These are phyloP conservation scores for Didymella glomerata DNA, from an alignment of 2,329 filamentous ascomycete genomes.

Conservation along the genomic window DNA sequence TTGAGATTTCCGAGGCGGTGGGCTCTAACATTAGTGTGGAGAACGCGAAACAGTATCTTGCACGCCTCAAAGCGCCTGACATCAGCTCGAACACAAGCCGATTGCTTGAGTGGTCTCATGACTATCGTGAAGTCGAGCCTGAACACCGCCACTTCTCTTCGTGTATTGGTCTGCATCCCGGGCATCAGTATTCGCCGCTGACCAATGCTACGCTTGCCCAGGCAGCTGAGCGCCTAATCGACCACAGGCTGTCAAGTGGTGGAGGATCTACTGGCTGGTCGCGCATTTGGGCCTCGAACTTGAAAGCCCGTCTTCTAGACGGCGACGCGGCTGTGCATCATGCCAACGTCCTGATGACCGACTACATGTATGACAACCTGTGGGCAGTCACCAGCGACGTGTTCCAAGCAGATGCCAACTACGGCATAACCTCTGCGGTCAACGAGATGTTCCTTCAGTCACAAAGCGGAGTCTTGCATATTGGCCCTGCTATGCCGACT, in stretches of 20 bases:
- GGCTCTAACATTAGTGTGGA: not conserved
- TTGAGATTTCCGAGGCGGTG: not conserved
- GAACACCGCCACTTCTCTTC: not conserved
- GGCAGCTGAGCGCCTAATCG: not conserved
- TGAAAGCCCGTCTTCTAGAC: not conserved
- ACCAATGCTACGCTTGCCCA: not conserved
- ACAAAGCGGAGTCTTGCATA: not conserved
- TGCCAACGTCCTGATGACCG: not conserved
- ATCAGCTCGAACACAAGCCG: not conserved
- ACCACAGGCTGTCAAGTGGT: not conserved
- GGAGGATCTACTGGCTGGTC: not conserved
- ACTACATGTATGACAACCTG: constrained; percentile 1
- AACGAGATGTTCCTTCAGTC: constrained; percentile 1
- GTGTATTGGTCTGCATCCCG: not conserved
- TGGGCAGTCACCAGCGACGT: not conserved
- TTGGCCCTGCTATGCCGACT: not conserved
- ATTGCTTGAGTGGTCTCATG: not conserved
- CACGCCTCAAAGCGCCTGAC: not conserved
- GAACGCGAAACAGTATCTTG: not conserved
- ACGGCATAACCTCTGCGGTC: not conserved
- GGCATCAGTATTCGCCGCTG: not conserved
- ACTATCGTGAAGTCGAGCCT: not conserved
- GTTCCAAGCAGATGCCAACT: not conserved
- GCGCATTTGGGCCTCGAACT: not conserved
- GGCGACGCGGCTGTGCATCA: not conserved